Evolutionary conservation across 305 asterid species (phyloP).

Genomic region (Solanum aculeatissimum): DNA sequence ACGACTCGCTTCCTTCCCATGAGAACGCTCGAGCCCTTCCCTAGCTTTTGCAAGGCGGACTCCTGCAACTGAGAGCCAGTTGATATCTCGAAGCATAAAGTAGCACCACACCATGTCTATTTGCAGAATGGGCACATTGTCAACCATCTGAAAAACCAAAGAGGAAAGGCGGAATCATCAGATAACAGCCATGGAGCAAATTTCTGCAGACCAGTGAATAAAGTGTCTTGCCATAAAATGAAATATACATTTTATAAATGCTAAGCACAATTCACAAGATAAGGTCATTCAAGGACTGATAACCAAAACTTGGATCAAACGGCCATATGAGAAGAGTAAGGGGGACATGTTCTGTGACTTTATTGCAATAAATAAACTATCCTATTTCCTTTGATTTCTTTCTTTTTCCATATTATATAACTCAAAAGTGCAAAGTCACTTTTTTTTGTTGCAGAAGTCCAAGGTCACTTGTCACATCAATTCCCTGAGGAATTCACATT

Average conservation of each 20-base stretch:
- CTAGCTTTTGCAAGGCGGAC: constrained; percentile 77
- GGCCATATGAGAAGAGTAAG: neutral
- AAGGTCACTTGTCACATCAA: neutral
- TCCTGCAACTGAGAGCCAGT: constrained; percentile 87
- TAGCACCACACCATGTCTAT: constrained; percentile 99
- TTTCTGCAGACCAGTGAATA: neutral
- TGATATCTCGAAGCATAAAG: constrained; percentile 85
- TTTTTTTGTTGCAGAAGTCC: neutral
- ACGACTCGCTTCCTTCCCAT: constrained; percentile 87
- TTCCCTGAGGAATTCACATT: neutral
- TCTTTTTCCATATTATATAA: neutral
- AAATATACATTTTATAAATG: neutral
- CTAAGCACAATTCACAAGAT: neutral
- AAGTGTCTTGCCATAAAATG: neutral
- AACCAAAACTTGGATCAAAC: neutral
- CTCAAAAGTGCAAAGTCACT: neutral
- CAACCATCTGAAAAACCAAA: constrained; percentile 58
- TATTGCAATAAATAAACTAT: neutral
- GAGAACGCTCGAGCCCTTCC: constrained; percentile 84
- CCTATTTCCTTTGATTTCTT: neutral
- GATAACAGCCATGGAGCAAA: neutral
- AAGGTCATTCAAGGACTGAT: neutral
- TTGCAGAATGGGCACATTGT: constrained; percentile 82
- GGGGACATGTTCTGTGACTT: neutral
- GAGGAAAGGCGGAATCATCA: constrained; percentile 5